Evolutionary conservation across 1,284 basidiomycete genomes (phyloP).

Genomic region (Schizophyllum amplum): DNA sequence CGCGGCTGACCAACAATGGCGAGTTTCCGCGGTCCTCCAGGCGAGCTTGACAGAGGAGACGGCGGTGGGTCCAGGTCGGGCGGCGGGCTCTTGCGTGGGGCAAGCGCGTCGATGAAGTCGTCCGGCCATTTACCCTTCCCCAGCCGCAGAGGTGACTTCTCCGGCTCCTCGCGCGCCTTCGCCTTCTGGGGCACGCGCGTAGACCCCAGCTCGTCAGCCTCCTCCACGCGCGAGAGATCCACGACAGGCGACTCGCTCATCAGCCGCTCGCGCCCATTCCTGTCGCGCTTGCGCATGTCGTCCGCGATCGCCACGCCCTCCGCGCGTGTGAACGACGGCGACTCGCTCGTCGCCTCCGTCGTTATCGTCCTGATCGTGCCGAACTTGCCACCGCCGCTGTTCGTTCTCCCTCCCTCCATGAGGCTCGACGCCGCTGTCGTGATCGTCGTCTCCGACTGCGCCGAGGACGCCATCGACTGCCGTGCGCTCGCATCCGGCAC

Average conservation of each 20-base stretch:
- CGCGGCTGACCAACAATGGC: conserved; percentile 39
- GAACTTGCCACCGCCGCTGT: conserved; percentile 42
- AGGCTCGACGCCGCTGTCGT: conserved; percentile 59
- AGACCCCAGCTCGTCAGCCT: conserved; percentile 54
- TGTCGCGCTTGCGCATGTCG: conserved; percentile 39
- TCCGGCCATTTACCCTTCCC: conserved; percentile 79
- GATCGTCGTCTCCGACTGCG: conserved; percentile 44
- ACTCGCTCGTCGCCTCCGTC: conserved; percentile 67
- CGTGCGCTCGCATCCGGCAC: conserved; percentile 20
- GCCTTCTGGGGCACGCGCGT: conserved; percentile 17
- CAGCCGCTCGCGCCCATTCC: conserved; percentile 46
- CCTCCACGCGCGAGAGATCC: conserved; percentile 67
- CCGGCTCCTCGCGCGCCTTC: conserved; percentile 18
- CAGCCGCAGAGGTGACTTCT: conserved; percentile 41
- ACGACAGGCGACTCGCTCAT: conserved; percentile 28
- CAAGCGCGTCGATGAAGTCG: conserved; percentile 61
- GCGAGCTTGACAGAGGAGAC: conserved; percentile 14
- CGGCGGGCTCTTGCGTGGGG: conserved; percentile 18
- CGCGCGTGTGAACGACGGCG: conserved; percentile 52
- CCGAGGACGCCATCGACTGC: conserved; percentile 35
- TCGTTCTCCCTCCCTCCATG: conserved; percentile 41
- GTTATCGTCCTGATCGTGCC: conserved; percentile 73
- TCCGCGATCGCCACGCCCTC: conserved; percentile 53
- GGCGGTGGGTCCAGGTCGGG: conserved; percentile 24
- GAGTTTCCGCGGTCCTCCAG: conserved; percentile 41